Evolutionary conservation across 441 rosid species (phyloP).

Genomic region (Syzygium syzygioides): DNA sequence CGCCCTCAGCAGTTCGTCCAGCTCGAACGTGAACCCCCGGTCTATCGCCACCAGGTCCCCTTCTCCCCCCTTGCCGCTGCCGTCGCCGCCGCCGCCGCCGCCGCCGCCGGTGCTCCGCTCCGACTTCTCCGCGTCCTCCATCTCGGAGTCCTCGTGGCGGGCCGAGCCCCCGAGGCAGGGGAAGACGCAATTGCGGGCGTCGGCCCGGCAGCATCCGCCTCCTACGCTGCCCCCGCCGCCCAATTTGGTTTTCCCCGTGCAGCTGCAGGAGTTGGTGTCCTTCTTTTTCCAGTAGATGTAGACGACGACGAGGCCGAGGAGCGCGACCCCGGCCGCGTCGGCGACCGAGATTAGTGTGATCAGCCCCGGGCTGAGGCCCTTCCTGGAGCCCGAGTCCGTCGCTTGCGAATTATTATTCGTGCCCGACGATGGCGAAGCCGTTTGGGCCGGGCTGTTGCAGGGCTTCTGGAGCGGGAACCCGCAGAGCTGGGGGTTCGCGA

Average conservation of each 20-base stretch:
- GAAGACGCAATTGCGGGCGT: constrained; percentile 16
- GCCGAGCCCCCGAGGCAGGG: constrained; percentile 19
- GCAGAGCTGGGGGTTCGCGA: constrained; percentile 63
- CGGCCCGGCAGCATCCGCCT: not conserved
- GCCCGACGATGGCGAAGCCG: constrained; percentile 15
- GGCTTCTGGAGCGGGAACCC: constrained; percentile 90
- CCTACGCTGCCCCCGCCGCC: constrained; percentile 53
- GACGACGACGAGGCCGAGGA: constrained; percentile 58
- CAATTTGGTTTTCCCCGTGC: constrained; percentile 60
- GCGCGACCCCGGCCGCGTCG: constrained; percentile 73
- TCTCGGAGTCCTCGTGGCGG: constrained; percentile 42
- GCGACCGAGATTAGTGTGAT: constrained; percentile 68
- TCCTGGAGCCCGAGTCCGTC: constrained; percentile 22
- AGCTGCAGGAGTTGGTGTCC: constrained; percentile 64
- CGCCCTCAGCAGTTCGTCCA: constrained; percentile 85
- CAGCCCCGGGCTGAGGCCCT: constrained; percentile 55
- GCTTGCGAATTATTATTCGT: constrained; percentile 20
- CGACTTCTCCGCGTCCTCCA: constrained; percentile 43
- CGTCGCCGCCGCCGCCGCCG: constrained; percentile 2
- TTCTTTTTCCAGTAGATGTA: constrained; percentile 89
- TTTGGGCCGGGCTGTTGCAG: constrained; percentile 29
- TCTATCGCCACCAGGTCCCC: constrained; percentile 90
- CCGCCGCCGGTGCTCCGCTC: constrained; percentile 3
- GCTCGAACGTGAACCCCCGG: constrained; percentile 76
- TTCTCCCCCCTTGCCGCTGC: constrained; percentile 25